Conservation (phyloP, 192 early-diverging fungal species). For the Podila minutissima region DNA sequence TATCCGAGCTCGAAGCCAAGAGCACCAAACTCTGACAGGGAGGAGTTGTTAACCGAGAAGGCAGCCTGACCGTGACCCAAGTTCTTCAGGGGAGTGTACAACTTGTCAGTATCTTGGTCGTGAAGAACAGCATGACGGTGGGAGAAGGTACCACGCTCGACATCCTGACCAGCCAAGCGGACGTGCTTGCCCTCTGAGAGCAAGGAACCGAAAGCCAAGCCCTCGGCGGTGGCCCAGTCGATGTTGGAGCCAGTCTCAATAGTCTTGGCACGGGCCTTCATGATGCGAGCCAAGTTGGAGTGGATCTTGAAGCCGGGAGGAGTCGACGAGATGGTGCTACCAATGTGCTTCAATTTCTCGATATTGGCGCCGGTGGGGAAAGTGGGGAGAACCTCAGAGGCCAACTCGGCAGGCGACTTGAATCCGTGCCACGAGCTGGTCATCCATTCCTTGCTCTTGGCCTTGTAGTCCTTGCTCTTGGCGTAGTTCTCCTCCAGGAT, state of each 20-base stretch:
- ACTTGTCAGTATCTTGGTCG: constrained; percentile 90
- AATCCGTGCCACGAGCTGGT: constrained; percentile 94
- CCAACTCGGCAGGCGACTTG: constrained; percentile 79
- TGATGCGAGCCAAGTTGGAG: constrained; percentile 85
- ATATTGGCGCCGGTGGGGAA: constrained; percentile 73
- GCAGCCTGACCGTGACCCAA: constrained; percentile 86
- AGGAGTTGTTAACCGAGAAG: constrained; percentile 95
- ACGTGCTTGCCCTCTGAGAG: constrained; percentile 93
- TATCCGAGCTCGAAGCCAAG: constrained; percentile 98
- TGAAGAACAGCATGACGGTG: constrained; percentile 97
- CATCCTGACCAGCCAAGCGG: constrained; percentile 96
- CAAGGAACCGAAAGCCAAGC: constrained; percentile 92
- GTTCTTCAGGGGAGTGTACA: constrained; percentile 88
- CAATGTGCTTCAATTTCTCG: constrained; percentile 85
- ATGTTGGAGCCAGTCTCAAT: constrained; percentile 82
- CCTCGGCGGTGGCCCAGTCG: constrained; percentile 97
- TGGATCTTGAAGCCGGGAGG: constrained; percentile 90
- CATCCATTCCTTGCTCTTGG: constrained; percentile 93
- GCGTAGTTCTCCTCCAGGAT: too few species aligned
- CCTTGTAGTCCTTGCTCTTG: constrained; percentile 90
- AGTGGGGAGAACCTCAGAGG: constrained; percentile 74
- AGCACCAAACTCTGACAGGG: constrained; percentile 94
- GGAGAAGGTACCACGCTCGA: constrained; percentile 99
- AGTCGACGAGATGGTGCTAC: constrained; percentile 80
- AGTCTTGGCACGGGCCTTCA: constrained; percentile 85